A percentile compares a stretch with the other conserved stretches of the same genome.
Conservation (phyloP, 495 filamentous ascomycete species). For the Trichoderma orchidacearum region DNA sequence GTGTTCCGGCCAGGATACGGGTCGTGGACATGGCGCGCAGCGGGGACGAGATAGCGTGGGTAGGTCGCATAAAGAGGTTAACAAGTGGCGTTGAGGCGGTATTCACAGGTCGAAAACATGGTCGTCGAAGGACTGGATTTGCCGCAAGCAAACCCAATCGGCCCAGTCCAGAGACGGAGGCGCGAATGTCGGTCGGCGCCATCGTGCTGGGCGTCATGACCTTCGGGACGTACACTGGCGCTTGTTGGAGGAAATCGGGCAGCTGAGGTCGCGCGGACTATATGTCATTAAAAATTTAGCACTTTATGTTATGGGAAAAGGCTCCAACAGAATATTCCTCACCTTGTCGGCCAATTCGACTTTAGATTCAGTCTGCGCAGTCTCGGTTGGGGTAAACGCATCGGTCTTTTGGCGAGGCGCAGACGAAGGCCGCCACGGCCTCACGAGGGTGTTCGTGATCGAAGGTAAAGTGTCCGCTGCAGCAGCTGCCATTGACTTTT, state of each 20-base stretch:
- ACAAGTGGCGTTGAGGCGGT: conserved; percentile 5
- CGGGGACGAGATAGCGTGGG: conserved; percentile 9
- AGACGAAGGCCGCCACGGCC: conserved; percentile 3
- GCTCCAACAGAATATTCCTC: not conserved
- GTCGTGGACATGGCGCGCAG: conserved; percentile 7
- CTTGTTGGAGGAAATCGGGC: conserved; percentile 26
- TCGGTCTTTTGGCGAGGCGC: not conserved
- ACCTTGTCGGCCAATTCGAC: not conserved
- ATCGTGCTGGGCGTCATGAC: conserved; percentile 5
- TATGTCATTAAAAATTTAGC: not conserved
- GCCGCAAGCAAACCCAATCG: conserved; percentile 12
- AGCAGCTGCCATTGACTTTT: conserved; percentile 33
- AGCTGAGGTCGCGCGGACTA: conserved; percentile 12
- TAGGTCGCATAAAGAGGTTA: not conserved
- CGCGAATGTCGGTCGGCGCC: conserved; percentile 17
- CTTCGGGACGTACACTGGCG: not conserved
- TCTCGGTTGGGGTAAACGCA: conserved; percentile 2
- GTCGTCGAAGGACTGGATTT: conserved; percentile 11
- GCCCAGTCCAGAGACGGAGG: conserved; percentile 14
- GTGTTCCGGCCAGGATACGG: conserved; percentile 1
- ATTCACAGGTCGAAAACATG: conserved; percentile 14
- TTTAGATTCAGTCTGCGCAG: not conserved
- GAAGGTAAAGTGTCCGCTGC: conserved; percentile 43
- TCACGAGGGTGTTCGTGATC: conserved; percentile 28
- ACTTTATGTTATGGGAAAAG: not conserved